Evolutionary conservation across 768 basidiomycete species (phyloP).

Genomic region (Phaeolepiota aurea): DNA sequence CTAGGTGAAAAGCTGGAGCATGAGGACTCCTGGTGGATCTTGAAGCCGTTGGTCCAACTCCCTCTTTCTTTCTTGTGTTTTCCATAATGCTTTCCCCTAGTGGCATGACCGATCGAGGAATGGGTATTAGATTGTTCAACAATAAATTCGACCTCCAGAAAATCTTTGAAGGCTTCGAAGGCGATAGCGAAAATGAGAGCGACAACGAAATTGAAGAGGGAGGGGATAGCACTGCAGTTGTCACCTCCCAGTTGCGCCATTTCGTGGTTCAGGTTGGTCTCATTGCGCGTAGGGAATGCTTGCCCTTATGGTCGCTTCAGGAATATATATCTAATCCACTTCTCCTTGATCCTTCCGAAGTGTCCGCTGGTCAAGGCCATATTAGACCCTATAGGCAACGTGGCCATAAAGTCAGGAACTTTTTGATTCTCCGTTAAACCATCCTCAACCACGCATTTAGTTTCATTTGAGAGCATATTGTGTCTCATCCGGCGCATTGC

Average conservation of each 20-base stretch:
- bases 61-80: slow-evolving; percentile 2
- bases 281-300: too few species aligned
- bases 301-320: slow-evolving; percentile 31
- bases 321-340: slow-evolving; percentile 80
- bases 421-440: not conserved
- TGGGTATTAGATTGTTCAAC: slow-evolving; percentile 88
- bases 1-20: slow-evolving; percentile 54
- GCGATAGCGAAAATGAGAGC: slow-evolving; percentile 39
- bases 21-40: slow-evolving; percentile 72
- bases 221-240: slow-evolving; percentile 44
- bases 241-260: slow-evolving; percentile 84
- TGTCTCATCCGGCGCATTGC: slow-evolving; percentile 67
- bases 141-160: slow-evolving; percentile 58
- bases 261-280: slow-evolving; percentile 95
- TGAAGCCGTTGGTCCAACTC: slow-evolving; percentile 62
- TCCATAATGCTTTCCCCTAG: slow-evolving; percentile 16
- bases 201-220: slow-evolving; percentile 31
- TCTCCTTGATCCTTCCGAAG: slow-evolving; percentile 61
- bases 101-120: slow-evolving; percentile 93
- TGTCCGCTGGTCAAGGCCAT: slow-evolving; percentile 18
- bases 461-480: slow-evolving; percentile 93
- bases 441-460: slow-evolving; percentile 26
- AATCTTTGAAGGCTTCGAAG: slow-evolving; percentile 81
- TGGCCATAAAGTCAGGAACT: slow-evolving; percentile 50
- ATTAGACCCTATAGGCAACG: slow-evolving; percentile 17